Evolutionary conservation across 2,329 filamentous ascomycete genomes (phyloP).

Genomic region (Fusarium xyrophilum): DNA sequence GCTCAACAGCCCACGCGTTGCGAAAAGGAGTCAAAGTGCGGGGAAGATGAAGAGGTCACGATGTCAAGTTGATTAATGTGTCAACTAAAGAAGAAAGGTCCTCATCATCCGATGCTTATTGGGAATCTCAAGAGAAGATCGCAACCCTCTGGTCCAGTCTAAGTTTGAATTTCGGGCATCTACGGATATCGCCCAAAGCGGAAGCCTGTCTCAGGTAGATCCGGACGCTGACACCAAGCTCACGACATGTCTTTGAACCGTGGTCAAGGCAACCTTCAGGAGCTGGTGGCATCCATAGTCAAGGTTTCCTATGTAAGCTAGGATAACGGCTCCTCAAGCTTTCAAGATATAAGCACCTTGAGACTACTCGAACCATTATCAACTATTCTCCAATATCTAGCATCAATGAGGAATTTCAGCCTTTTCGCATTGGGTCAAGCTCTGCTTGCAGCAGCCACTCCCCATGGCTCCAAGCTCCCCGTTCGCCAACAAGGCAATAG

Average conservation of each 20-base stretch:
- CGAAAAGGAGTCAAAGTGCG: neutral
- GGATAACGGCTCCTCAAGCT: rapidly evolving
- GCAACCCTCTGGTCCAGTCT: rapidly evolving
- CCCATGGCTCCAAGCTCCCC: neutral
- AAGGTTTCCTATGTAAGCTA: neutral
- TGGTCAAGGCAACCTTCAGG: neutral
- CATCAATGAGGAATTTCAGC: neutral
- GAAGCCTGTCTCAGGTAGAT: neutral
- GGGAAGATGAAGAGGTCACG: neutral
- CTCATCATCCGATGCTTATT: neutral
- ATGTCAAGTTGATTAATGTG: neutral
- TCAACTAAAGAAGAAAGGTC: neutral
- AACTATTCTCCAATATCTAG: rapidly evolving
- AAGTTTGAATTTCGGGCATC: rapidly evolving
- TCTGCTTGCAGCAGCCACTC: neutral
- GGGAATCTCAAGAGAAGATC: neutral
- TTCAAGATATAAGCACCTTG: neutral
- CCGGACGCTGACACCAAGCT: neutral
- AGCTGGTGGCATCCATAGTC: rapidly evolving
- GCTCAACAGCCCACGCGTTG: neutral
- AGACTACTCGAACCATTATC: rapidly evolving
- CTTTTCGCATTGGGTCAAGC: neutral
- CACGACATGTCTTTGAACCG: rapidly evolving
- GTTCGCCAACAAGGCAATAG: neutral
- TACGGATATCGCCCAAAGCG: neutral